Percentiles rank a stretch among this genome's conserved stretches.
Conservation (phyloP, 192 early-diverging fungal species). For the Phycomyces blakesleeanus region DNA sequence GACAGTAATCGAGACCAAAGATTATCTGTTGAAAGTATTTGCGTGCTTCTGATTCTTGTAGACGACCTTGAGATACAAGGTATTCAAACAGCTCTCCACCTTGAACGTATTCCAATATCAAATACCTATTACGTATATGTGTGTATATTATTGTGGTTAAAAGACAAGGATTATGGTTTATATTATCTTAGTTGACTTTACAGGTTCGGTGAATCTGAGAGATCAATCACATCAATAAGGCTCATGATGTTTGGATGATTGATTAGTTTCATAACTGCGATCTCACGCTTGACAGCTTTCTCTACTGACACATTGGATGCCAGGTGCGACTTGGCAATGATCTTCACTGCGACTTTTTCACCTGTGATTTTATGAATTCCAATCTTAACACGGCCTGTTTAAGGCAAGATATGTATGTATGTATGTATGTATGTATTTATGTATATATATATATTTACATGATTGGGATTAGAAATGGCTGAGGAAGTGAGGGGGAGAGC, state of each 20-base stretch:
- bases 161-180: not conserved
- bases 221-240: constrained; percentile 48
- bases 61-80: constrained; percentile 53
- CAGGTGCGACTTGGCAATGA: constrained; percentile 46
- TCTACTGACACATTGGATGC: constrained; percentile 41
- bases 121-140: constrained; percentile 40
- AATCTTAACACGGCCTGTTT: constrained; percentile 46
- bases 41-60: constrained; percentile 59
- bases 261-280: constrained; percentile 52
- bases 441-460: too few species aligned
- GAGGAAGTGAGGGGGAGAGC: not conserved
- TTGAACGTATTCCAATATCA: constrained; percentile 65
- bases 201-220: constrained; percentile 32
- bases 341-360: constrained; percentile 52
- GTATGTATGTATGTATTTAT: too few species aligned
- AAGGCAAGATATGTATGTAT: not conserved
- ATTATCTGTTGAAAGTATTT: constrained; percentile 75
- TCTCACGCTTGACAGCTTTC: constrained; percentile 49
- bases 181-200: constrained; percentile 6
- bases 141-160: not conserved
- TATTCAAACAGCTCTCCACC: constrained; percentile 76
- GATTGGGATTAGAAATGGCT: too few species aligned
- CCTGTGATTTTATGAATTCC: constrained; percentile 48
- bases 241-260: constrained; percentile 52
- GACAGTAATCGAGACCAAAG: constrained; percentile 61